Percentiles rank a stretch among this genome's conserved stretches.
These are phyloP conservation scores for Penicillium sumatraense DNA, from an alignment of 2,329 filamentous ascomycete genomes.

Conservation along the genomic window DNA sequence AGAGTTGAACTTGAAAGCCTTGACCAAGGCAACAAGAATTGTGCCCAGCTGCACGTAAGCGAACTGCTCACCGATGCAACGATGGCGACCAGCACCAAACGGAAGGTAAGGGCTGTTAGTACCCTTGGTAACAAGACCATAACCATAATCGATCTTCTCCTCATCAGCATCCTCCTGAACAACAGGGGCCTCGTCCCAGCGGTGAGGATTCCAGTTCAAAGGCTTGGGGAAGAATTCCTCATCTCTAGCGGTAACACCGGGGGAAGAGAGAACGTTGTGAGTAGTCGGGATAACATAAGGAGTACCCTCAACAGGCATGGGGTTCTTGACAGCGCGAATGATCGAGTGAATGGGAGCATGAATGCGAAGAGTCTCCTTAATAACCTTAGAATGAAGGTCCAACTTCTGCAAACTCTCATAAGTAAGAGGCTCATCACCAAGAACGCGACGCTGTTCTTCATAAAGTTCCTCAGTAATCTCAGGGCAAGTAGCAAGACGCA, in stretches of 20 bases:
- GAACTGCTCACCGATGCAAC: slow-evolving; percentile 97
- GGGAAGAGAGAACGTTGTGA: slow-evolving; percentile 82
- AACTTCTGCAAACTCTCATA: slow-evolving; percentile 80
- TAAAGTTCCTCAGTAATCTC: slow-evolving; percentile 83
- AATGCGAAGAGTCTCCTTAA: slow-evolving; percentile 90
- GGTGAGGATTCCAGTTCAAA: slow-evolving; percentile 83
- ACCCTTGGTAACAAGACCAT: slow-evolving; percentile 90
- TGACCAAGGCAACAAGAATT: slow-evolving; percentile 76
- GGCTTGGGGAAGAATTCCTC: slow-evolving; percentile 80
- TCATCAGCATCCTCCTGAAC: slow-evolving; percentile 59
- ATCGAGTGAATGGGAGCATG: slow-evolving; percentile 96
- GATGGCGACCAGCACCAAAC: slow-evolving; percentile 89
- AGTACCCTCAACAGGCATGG: slow-evolving; percentile 81
- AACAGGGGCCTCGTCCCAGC: slow-evolving; percentile 72
- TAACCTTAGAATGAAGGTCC: slow-evolving; percentile 78
- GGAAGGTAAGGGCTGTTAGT: slow-evolving; percentile 88
- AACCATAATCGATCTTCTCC: slow-evolving; percentile 90
- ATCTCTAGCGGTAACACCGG: slow-evolving; percentile 77
- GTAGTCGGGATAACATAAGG: slow-evolving; percentile 80
- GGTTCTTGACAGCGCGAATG: slow-evolving; percentile 86
- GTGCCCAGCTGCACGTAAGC: slow-evolving; percentile 90
- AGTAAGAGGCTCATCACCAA: slow-evolving; percentile 76
- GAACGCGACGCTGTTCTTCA: slow-evolving; percentile 74
- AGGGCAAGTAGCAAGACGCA: slow-evolving; percentile 77
- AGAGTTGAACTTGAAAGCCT: slow-evolving; percentile 79